Percentiles rank a stretch among this genome's conserved stretches.
Conservation (phyloP, 768 basidiomycete genomes). For the Jaapia argillacea region DNA sequence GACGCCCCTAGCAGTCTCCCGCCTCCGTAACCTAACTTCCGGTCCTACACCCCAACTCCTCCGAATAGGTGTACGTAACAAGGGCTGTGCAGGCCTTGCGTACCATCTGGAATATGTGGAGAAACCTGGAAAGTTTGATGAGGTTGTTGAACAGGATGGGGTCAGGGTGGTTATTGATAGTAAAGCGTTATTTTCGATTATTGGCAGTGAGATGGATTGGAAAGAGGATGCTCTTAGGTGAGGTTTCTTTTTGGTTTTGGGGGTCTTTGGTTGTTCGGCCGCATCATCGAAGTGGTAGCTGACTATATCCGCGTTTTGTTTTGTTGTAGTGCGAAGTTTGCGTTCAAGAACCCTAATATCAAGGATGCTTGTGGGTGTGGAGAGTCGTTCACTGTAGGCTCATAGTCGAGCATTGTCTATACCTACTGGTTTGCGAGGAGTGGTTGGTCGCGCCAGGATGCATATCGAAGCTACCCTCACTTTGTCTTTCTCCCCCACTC, state of each 20-base stretch:
- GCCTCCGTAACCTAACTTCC: slow-evolving; percentile 63
- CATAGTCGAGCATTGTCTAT: no score
- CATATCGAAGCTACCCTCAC: no score
- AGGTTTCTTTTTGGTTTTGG: slow-evolving; percentile 18
- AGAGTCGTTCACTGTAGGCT: slow-evolving; percentile 82
- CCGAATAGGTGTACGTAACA: slow-evolving; percentile 92
- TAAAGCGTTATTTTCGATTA: slow-evolving; percentile 95
- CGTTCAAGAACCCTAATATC: slow-evolving; percentile 87
- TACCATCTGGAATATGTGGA: slow-evolving; percentile 97
- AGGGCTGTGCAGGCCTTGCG: slow-evolving; percentile 88
- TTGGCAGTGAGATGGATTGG: slow-evolving; percentile 99
- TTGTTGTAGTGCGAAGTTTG: slow-evolving; percentile 57
- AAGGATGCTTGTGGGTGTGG: slow-evolving; percentile 93
- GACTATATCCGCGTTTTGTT: not conserved
- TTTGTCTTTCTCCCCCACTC: not conserved
- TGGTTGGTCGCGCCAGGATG: no score
- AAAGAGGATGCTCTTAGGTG: slow-evolving; percentile 84
- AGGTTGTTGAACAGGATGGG: slow-evolving; percentile 92
- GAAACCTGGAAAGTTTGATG: slow-evolving; percentile 83
- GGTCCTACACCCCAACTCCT: slow-evolving; percentile 86
- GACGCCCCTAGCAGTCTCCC: slow-evolving; percentile 72
- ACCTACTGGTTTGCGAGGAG: no score
- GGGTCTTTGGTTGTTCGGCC: not conserved
- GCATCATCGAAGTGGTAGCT: no score
- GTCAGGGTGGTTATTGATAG: slow-evolving; percentile 91